Evolutionary conservation across 176 grass and related monocot genomes (phyloP).

Genomic region (Eleusine coracana): DNA sequence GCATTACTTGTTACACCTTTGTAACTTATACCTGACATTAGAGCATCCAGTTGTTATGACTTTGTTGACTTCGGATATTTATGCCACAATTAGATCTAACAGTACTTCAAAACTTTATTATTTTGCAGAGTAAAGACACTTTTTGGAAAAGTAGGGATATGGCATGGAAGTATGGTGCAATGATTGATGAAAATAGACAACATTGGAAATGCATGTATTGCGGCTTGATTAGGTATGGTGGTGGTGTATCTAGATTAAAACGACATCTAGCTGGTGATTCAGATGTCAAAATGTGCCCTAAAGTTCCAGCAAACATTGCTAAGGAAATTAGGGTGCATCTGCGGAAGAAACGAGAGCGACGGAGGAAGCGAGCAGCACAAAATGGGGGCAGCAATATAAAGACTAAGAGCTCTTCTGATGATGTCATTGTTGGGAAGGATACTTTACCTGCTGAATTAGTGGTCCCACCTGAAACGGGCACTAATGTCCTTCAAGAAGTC

Average conservation of each 20-base stretch:
- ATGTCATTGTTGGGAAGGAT: slow-evolving; percentile 40
- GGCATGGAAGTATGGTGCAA: slow-evolving; percentile 72
- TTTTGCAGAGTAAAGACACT: slow-evolving; percentile 45
- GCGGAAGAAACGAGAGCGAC: slow-evolving; percentile 56
- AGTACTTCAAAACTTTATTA: slow-evolving; percentile 27
- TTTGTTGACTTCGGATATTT: slow-evolving; percentile 38
- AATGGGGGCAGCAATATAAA: slow-evolving; percentile 40
- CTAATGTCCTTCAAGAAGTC: slow-evolving; percentile 50
- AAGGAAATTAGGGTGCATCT: slow-evolving; percentile 69
- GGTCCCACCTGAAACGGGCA: slow-evolving; percentile 19
- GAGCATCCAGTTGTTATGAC: slow-evolving; percentile 28
- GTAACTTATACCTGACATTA: slow-evolving; percentile 27
- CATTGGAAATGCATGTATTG: slow-evolving; percentile 94
- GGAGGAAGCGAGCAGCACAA: slow-evolving; percentile 44
- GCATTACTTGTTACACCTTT: slow-evolving; percentile 1
- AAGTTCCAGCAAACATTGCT: slow-evolving; percentile 70
- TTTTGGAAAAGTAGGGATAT: slow-evolving; percentile 79
- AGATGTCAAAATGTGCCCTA: slow-evolving; percentile 81
- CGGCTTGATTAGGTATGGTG: slow-evolving; percentile 75
- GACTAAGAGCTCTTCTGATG: slow-evolving; percentile 27
- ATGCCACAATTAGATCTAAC: slow-evolving; percentile 22
- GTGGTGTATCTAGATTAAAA: slow-evolving; percentile 93
- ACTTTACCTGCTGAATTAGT: slow-evolving; percentile 36
- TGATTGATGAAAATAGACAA: slow-evolving; percentile 77
- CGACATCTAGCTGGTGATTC: slow-evolving; percentile 83